Base-by-base conservation (phyloP, 1,284 basidiomycete genomes). In the Hymenochaete sp. region DNA sequence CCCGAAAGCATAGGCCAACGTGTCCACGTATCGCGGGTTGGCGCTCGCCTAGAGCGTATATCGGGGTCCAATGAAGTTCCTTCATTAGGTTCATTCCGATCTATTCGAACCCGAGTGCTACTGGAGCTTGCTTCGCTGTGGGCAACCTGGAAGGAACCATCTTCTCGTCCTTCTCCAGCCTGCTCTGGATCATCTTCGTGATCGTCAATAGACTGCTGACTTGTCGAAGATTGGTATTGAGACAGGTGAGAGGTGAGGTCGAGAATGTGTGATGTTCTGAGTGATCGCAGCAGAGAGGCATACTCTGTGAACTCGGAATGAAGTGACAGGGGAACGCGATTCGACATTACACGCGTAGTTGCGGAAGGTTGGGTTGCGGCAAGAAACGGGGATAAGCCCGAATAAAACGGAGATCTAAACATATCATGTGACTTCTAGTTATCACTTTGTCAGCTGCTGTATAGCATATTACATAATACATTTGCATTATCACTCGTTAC, bases 241-340 rank as follows among this genome's bases (percentile, higher is more conserved):
- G 63, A 61, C 27, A 76, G 63, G 38, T 77, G 73, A 2, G 67
- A 60, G 3, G 71, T 59, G 28, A 82, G 63, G 59, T 81, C 77
- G 35, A 78, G 67, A 2, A 69, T 67, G 45, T 70, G 63, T 43
- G 58, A 71, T 2, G 74, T 72, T 29, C 74, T 65, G 11, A 83
- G 62, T 16, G 73, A 71, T 33, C 79, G 73, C 21, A 83, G 57
- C 5, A 82, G 67, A 16, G 75, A 75, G 2, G 76, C 64, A 58
- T 82, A 83, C 56, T 81, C 77, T 10, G 71, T 65, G 35, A 81
- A 64, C 55, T 82, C 79, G 28, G 67, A 66, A 56, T 76, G 76
- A 3, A 80, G 57, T 19, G 69, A 65, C 35, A 63, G 57, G 13
- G 78, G 71, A 16, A 79, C 67, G 28, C 54, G 56, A 41, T 66